These are phyloP conservation scores for Cystofilobasidium macerans DNA, from an alignment of 768 basidiomycete genomes.

Conservation along the genomic window DNA sequence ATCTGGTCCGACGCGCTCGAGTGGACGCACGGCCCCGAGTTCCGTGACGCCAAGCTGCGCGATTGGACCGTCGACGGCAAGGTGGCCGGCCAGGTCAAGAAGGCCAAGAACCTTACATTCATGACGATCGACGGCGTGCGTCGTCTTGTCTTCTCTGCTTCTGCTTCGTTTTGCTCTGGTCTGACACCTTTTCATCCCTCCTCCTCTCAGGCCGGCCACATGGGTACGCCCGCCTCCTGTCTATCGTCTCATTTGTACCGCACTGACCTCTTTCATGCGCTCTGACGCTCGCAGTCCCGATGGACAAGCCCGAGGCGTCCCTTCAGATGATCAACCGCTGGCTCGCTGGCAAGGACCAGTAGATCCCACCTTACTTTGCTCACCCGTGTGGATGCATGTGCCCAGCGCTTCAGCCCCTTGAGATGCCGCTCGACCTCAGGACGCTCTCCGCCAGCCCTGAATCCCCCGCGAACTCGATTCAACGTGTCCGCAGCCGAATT, in stretches of 20 bases:
- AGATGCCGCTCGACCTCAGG: too few species aligned
- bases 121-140: background rate
- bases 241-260: background rate
- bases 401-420: too few species aligned
- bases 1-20: slow-evolving; percentile 62
- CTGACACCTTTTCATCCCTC: background rate
- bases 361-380: too few species aligned
- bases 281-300: slow-evolving; percentile 40
- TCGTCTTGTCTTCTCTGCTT: background rate
- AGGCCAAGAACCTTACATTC: slow-evolving; percentile 47
- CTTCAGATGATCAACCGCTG: slow-evolving; percentile 55
- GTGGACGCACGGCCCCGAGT: slow-evolving; percentile 56
- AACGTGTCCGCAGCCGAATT: too few species aligned
- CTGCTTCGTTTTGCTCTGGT: background rate
- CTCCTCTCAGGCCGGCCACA: slow-evolving; percentile 1
- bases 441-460: too few species aligned
- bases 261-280: background rate
- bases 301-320: slow-evolving; percentile 58
- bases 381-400: too few species aligned
- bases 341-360: slow-evolving; percentile 39
- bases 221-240: background rate
- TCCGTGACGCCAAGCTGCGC: slow-evolving; percentile 42
- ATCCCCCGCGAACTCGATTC: too few species aligned
- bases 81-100: slow-evolving; percentile 50
- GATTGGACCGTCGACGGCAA: slow-evolving; percentile 51